phyloP scores from a whole-genome alignment of 768 basidiomycete species.

The Favolaschia claudopus region DNA sequence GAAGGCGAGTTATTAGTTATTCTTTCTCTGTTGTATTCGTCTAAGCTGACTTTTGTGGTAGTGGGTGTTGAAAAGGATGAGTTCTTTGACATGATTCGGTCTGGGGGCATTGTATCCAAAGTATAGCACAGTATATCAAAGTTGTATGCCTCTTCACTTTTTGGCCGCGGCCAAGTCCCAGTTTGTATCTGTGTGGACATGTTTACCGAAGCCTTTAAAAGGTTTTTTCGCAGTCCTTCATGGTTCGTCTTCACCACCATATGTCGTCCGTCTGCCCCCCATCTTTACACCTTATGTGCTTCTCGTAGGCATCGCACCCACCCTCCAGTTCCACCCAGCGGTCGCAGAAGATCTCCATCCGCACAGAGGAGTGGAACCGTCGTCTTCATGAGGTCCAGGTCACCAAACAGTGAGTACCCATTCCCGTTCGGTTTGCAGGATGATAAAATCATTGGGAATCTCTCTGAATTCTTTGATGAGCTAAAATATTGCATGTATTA shows the following conservation, averaged over 20 bases:
- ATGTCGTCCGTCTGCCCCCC: neutral
- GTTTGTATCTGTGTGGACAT: slow-evolving; percentile 4
- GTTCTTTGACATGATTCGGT: slow-evolving; percentile 85
- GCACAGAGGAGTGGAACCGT: slow-evolving; percentile 88
- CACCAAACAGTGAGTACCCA: slow-evolving; percentile 83
- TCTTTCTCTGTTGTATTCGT: neutral
- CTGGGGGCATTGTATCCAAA: slow-evolving; percentile 79
- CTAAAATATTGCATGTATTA: slow-evolving; percentile 85
- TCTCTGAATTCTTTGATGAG: slow-evolving; percentile 90
- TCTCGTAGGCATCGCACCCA: neutral
- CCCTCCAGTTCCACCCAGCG: slow-evolving; percentile 19
- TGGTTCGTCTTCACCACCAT: slow-evolving; percentile 16
- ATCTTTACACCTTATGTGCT: neutral
- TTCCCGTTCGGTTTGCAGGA: slow-evolving; percentile 47
- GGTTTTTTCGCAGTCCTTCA: neutral
- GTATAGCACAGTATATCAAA: too few relatives aligned
- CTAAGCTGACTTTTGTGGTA: slow-evolving; percentile 34
- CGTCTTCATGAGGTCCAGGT: slow-evolving; percentile 84
- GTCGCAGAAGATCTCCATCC: slow-evolving; percentile 66
- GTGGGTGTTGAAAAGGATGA: slow-evolving; percentile 71
- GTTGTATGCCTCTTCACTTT: too few relatives aligned
- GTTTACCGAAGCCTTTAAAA: slow-evolving; percentile 4
- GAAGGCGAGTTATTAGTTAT: slow-evolving; percentile 54
- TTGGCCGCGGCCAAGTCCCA: too few relatives aligned
- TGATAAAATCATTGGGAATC: slow-evolving; percentile 96